phyloP scores from a whole-genome alignment of 768 basidiomycete genomes.

The Lactifluus echinatus region DNA sequence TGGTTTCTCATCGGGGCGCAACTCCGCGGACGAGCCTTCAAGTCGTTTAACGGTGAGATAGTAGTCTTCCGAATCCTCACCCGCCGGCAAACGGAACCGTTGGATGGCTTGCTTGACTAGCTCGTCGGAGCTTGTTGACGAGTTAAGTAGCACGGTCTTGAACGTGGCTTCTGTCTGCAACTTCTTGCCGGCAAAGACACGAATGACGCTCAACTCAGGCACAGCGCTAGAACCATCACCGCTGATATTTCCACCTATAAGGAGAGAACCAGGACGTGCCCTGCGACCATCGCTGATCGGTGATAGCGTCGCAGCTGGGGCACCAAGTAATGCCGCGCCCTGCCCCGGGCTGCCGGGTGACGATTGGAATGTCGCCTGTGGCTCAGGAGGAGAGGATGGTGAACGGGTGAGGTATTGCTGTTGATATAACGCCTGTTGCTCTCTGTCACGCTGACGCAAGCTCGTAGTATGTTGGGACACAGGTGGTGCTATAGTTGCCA shows the following conservation, averaged over 20 bases:
- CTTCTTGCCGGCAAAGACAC: slow-evolving; percentile 89
- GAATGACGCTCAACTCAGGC: slow-evolving; percentile 87
- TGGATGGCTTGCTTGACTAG: slow-evolving; percentile 90
- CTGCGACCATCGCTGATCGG: slow-evolving; percentile 38
- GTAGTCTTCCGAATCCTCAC: slow-evolving; percentile 54
- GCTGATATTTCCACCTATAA: slow-evolving; percentile 50
- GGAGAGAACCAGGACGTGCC: slow-evolving; percentile 70
- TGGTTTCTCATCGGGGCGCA: slow-evolving; percentile 68
- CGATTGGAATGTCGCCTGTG: slow-evolving; percentile 63
- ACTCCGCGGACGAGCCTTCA: slow-evolving; percentile 72
- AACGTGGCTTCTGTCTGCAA: slow-evolving; percentile 94
- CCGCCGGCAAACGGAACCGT: slow-evolving; percentile 74
- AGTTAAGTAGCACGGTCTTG: slow-evolving; percentile 91
- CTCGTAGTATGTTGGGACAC: slow-evolving; percentile 57
- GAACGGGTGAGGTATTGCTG: slow-evolving; percentile 79
- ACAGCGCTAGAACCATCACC: slow-evolving; percentile 56
- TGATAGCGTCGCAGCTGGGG: slow-evolving; percentile 32
- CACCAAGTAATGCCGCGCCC: slow-evolving; percentile 33
- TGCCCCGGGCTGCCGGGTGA: slow-evolving; percentile 68
- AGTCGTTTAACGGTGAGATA: slow-evolving; percentile 91
- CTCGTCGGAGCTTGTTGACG: slow-evolving; percentile 74
- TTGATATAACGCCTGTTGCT: slow-evolving; percentile 81
- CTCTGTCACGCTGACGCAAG: slow-evolving; percentile 79
- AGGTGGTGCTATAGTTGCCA: slow-evolving; percentile 28
- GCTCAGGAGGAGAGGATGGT: slow-evolving; percentile 69